Evolutionary conservation across 495 filamentous ascomycete species (phyloP), one percentile per base, ranked within the genome.

Genomic region (Usnea hakonensis): DNA sequence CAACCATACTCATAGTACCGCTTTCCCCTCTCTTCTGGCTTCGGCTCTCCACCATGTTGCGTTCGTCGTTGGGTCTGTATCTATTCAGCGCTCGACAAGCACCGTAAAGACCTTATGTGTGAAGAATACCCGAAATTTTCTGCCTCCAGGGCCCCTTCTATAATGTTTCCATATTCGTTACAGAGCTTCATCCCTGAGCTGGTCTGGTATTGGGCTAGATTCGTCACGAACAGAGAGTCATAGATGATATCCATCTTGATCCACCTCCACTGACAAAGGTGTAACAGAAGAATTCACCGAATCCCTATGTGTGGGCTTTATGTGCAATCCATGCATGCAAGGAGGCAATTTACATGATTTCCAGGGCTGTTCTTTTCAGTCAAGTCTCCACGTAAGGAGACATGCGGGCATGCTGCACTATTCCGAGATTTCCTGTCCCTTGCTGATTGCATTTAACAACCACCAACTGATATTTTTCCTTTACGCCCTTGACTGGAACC

Each of bases 401-500:
- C 21, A 43, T 59, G 38, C 36, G 57, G 57, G 37, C 37, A 59
- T 44, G 53, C 53, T 55, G 33, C 53, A 55, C 53, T 55, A 55
- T 55, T 55, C 32, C 53, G 35, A 33, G 53, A 44, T 46, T 46
- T n/a, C n/a, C n/a, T n/a, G n/a, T n/a, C n/a, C n/a, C n/a, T n/a
- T n/a, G n/a, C n/a, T n/a, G n/a, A n/a, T n/a, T n/a, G n/a, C n/a
- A n/a, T n/a, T 76, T 55, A 70, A 80, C 73, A 30, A 76, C 63
- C 0, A 77, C 77, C 19, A 81, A 61, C 50, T 81, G 73, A 58
- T 78, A 81, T 69, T 78, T 75, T 3, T 69, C 76, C 40, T 75
- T 68, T 5, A 74, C 77, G 1, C 69, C 78, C 57, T 81, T 81
- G 0, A 28, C 23, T 19, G 76, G 77, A 58, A 78, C 77, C 19